Evolutionary conservation across 176 grass and related monocot genomes (phyloP), one percentile per base, ranked within the genome.

Genomic region (Ensete glaucum): DNA sequence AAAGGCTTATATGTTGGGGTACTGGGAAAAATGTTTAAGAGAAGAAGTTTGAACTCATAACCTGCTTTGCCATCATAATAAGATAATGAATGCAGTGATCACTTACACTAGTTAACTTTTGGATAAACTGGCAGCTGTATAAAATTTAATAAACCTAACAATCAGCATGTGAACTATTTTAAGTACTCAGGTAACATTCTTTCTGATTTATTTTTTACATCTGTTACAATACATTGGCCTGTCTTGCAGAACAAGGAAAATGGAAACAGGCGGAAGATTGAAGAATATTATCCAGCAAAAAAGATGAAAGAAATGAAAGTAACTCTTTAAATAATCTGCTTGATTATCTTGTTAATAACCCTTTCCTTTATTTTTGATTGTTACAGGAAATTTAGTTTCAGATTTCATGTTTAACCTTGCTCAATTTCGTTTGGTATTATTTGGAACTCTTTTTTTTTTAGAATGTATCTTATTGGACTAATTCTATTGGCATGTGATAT

Each of bases 281-380:
- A 74, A 74, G 72, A 75, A 60, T 58, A 75, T 75, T 48, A 59
- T 60, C 25, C 73, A 20, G 54, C 54, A 59, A 75, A 75, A 58
- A 75, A 21, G 27, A 75, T 75, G 43, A 59, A 58, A 59, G 53
- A 74, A 34, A 74, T 11, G 2, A 75, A 59, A 54, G 73, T 59
- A 75, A 59, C 15, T 13, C 9, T 59, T 75, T 50, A n/a, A 11
- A 19, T 50, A 8, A 19, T 59, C 43, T 50, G 23, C 9, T 67
- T 29, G 1, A 1, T 20, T 70, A 50, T 70, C 43, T 51, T 69
- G 43, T 50, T 2, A 50, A 70, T 70, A 48, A 50, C 6, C 6
- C 20, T 70, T 69, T 70, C 10, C 51, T 20, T 43, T 51, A n/a
- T 50, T 67, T 21, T 15, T 19, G n/a, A 48, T 70, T 20, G 17